These are phyloP conservation scores for Jatropha podagrica DNA, from an alignment of 441 rosid genomes.

Conservation along the genomic window DNA sequence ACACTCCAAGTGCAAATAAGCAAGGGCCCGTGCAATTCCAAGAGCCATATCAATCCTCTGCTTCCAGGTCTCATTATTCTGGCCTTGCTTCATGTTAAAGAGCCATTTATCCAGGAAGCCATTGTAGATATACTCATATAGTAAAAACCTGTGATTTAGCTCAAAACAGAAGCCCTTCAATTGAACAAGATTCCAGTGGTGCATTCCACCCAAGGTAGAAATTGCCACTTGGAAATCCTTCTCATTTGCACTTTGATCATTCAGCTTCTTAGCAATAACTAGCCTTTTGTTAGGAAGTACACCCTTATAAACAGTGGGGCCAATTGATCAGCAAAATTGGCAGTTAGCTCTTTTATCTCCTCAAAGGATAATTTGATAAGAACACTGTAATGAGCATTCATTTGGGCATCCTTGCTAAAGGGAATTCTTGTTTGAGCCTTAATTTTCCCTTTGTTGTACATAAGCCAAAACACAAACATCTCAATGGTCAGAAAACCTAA, in stretches of 20 bases:
- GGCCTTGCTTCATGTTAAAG: too few relatives aligned
- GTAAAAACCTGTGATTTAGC: too few relatives aligned
- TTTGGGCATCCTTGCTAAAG: conserved; percentile 34
- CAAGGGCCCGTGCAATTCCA: too few relatives aligned
- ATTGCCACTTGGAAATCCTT: conserved; percentile 37
- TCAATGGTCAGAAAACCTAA: conserved; percentile 27
- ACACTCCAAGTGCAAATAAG: too few relatives aligned
- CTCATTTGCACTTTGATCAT: conserved; percentile 18
- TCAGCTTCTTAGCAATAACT: conserved; percentile 30
- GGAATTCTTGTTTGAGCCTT: conserved; percentile 32
- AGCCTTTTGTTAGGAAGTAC: conserved; percentile 27
- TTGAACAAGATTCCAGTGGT: too few relatives aligned
- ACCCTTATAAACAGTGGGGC: conserved; percentile 34
- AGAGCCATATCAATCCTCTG: too few relatives aligned
- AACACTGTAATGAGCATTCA: conserved; percentile 28
- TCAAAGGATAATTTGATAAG: conserved; percentile 32
- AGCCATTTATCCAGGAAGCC: too few relatives aligned
- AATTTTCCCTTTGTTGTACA: conserved; percentile 20
- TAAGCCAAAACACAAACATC: conserved; percentile 28
- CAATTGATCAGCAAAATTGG: conserved; percentile 27
- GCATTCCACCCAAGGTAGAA: conserved; percentile 20
- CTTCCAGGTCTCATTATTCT: too few relatives aligned
- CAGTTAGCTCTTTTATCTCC: conserved; percentile 31
- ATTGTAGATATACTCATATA: too few relatives aligned
- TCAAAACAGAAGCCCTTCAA: too few relatives aligned